These are phyloP conservation scores for Gracilaria vermiculophylla DNA, from an alignment of 23 red algal species.

Conservation along the genomic window DNA sequence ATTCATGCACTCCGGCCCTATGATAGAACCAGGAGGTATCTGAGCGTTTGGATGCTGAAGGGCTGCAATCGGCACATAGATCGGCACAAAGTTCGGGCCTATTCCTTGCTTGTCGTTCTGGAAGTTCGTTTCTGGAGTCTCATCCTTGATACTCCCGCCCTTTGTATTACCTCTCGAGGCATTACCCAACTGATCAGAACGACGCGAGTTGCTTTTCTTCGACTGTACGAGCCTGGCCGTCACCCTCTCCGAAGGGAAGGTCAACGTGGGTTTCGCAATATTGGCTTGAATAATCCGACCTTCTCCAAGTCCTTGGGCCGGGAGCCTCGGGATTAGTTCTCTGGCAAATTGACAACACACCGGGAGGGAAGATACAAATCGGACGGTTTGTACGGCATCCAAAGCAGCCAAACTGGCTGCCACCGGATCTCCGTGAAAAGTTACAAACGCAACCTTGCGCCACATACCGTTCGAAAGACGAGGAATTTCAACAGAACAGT, in stretches of 20 bases:
- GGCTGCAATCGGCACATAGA: slow-evolving; percentile 61
- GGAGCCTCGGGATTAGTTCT: slow-evolving; percentile 52
- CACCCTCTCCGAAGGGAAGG: background rate
- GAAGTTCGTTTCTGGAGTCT: background rate
- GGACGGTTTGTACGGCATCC: slow-evolving; percentile 54
- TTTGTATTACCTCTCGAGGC: background rate
- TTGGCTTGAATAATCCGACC: background rate
- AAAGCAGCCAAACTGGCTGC: slow-evolving; percentile 44
- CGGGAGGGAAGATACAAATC: slow-evolving; percentile 60
- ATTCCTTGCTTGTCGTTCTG: background rate
- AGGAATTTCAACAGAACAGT: slow-evolving; percentile 70
- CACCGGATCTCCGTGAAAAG: slow-evolving; percentile 59
- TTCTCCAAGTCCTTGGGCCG: slow-evolving; percentile 25
- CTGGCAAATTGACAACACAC: slow-evolving; percentile 67
- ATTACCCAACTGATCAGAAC: background rate
- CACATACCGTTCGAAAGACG: slow-evolving; percentile 59
- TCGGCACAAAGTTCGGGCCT: slow-evolving; percentile 47
- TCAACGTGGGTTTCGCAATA: background rate
- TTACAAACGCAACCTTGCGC: slow-evolving; percentile 65
- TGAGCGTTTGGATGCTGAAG: slow-evolving; percentile 35
- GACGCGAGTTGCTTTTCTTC: slow-evolving; percentile 3
- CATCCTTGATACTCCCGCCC: background rate
- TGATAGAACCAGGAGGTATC: background rate
- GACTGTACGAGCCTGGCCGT: background rate
- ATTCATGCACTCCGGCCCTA: background rate